Evolutionary conservation across 108 stramenopile species (phyloP), one percentile per base, ranked within the genome.

Genomic region (Fragilariopsis cylindrus): DNA sequence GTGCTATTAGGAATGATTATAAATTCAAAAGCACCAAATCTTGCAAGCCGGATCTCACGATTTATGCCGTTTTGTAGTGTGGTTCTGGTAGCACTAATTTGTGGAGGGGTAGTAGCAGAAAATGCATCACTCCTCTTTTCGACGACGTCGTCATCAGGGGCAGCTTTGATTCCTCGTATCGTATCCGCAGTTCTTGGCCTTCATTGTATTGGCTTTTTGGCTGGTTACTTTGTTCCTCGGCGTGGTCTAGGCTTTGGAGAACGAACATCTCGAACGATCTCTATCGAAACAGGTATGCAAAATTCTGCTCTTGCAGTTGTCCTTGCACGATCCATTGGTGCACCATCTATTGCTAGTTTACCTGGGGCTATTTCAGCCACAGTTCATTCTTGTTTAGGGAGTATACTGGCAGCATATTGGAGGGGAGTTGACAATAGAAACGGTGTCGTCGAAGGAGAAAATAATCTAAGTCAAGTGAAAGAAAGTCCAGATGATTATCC

Each of bases 221-320:
- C 81, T 19, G 96, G 98, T 18, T 52, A 73, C 7, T 4, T 42
- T 63, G 78, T 92, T 5, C 91, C 96, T 4, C 69, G 79, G 44
- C 47, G 57, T 4, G 67, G 81, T 15, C 69, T 88, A 21, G 85
- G 87, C 16, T 88, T 87, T 49, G 53, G 78, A 21, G 86, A 85
- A 78, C 77, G 63, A 43, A 90, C 91, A 9, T 68, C 85, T 7
- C 76, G 96, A 30, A 97, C 98, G 1, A 87, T 97, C 54, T 93
- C 92, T 15, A 98, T 98, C 69, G 95, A 97, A 73, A 92, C 94
- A 4, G 96, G 98, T 3, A 98, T 98, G 98, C 96, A 98, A 76
- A 98, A 98, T 66, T 89, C 88, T 4, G 98, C 96, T 1, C 72
- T 98, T 48, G 98, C 96, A 7, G 97, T 98, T 1, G 96, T 98